Conservation (phyloP, 345 rosid species). For the Populus tremula region DNA sequence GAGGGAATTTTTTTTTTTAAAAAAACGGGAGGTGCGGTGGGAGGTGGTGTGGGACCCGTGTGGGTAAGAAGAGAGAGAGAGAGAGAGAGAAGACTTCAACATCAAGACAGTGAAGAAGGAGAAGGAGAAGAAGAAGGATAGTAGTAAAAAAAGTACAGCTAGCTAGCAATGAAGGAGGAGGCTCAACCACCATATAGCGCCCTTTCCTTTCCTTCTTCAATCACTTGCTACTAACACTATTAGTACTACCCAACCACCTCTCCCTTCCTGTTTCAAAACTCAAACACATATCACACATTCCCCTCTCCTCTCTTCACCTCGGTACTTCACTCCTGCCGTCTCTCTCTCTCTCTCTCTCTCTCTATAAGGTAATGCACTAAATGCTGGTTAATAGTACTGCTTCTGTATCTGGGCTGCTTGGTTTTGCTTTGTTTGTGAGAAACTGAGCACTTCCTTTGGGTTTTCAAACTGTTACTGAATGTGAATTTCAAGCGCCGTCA, state of each 20-base stretch:
- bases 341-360: neutral
- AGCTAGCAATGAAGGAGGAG: slow-evolving; percentile 47
- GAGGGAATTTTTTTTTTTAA: neutral
- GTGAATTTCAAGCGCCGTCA: neutral
- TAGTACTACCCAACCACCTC: neutral
- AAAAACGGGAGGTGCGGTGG: neutral
- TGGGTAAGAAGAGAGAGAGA: neutral
- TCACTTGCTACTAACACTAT: neutral
- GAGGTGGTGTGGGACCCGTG: slow-evolving; percentile 4
- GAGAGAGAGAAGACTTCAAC: slow-evolving; percentile 40
- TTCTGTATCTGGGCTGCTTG: neutral
- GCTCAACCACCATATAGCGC: slow-evolving; percentile 49
- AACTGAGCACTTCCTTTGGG: neutral
- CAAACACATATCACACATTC: neutral
- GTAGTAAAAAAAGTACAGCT: slow-evolving; percentile 54
- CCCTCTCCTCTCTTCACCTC: slow-evolving; percentile 1
- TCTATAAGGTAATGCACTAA: neutral
- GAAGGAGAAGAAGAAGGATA: neutral
- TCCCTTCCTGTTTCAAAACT: neutral
- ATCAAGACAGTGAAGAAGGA: slow-evolving; percentile 39
- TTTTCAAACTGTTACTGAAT: neutral
- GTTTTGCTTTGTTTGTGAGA: neutral
- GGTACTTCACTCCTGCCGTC: neutral
- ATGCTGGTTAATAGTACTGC: too few relatives aligned
- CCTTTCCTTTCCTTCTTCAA: neutral